Base-by-base conservation (phyloP, 208 protist species). In the Vickermania ingenoplastis region DNA sequence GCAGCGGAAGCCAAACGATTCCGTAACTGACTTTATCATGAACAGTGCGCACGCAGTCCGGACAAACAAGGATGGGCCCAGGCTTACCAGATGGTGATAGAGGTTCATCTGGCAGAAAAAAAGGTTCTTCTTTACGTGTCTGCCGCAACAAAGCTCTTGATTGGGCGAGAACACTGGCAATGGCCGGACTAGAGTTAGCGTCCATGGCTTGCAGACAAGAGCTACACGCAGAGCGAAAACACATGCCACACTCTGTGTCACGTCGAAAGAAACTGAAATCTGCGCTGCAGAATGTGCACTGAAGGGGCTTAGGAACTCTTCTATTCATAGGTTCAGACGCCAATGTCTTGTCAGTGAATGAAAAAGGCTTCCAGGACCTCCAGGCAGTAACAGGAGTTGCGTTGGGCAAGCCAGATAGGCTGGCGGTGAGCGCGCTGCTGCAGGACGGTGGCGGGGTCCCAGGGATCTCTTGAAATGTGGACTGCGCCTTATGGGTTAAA, bases 231-330 rank as follows among this genome's bases (percentile, higher is more conserved):
- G 65, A 72, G 25, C 80, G 79, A 25, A 82, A 63, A 55, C 86
- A 93, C 49, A 91, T 36, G 2, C 71, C 73, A 57, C 86, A 93
- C 26, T 57, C 59, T n/a, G 53, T 41, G 17, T 73, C 71, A 50
- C 80, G 77, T 3, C 86, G 74, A 64, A 89, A 93, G 57, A 93
- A 81, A 28, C 69, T 78, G 70, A 82, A 93, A 25, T 73, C 68
- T 48, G 80, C 86, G 2, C 66, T 59, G 59, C 86, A 93, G 50
- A 90, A 60, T 22, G 65, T 75, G 57, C 81, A 93, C 22, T 5
- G 3, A 23, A 5, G 4, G 27, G 36, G 36, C 36, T 7, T n/a
- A 45, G 36, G 36, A 45, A 17, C n/a, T n/a, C n/a, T n/a, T n/a
- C n/a, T n/a, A n/a, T n/a, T n/a, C n/a, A n/a, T n/a, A 31, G 1